Conservation (phyloP, 176 grass and related monocot species). For the Microstegium vimineum region DNA sequence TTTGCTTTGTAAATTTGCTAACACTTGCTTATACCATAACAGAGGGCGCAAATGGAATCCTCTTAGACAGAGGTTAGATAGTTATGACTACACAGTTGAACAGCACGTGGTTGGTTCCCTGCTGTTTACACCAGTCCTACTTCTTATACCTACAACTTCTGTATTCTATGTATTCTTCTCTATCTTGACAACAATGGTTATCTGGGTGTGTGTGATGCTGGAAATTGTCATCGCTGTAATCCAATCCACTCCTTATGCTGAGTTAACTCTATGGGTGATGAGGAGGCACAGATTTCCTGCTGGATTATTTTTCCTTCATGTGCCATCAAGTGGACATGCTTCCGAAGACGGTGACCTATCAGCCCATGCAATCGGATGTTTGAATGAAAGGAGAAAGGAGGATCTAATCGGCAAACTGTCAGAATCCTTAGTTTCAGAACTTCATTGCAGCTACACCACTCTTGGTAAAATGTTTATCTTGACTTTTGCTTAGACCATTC, state of each 20-base stretch:
- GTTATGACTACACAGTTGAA: constrained; percentile 79
- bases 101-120: constrained; percentile 93
- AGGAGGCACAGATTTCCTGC: constrained; percentile 73
- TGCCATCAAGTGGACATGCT: constrained; percentile 23
- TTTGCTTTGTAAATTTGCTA: background rate
- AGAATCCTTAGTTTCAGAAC: constrained; percentile 52
- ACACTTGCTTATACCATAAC: constrained; percentile 29
- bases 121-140: constrained; percentile 81
- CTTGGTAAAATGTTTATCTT: constrained; percentile 47
- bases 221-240: constrained; percentile 62
- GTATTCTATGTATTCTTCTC: constrained; percentile 93
- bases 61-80: constrained; percentile 77
- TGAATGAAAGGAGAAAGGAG: constrained; percentile 19
- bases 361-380: background rate
- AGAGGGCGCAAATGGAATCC: constrained; percentile 93
- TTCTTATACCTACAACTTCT: constrained; percentile 80
- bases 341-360: constrained; percentile 7
- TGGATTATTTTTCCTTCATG: constrained; percentile 63
- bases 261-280: constrained; percentile 52
- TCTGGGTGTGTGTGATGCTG: constrained; percentile 48
- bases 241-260: constrained; percentile 66
- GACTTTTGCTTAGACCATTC: background rate
- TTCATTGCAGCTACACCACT: constrained; percentile 57
- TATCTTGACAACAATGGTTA: constrained; percentile 62
- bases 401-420: background rate